A percentile compares a stretch with the other conserved stretches of the same genome.
phyloP scores from a whole-genome alignment of 2,329 filamentous ascomycete genomes.

The Ceratocystis cubensis region DNA sequence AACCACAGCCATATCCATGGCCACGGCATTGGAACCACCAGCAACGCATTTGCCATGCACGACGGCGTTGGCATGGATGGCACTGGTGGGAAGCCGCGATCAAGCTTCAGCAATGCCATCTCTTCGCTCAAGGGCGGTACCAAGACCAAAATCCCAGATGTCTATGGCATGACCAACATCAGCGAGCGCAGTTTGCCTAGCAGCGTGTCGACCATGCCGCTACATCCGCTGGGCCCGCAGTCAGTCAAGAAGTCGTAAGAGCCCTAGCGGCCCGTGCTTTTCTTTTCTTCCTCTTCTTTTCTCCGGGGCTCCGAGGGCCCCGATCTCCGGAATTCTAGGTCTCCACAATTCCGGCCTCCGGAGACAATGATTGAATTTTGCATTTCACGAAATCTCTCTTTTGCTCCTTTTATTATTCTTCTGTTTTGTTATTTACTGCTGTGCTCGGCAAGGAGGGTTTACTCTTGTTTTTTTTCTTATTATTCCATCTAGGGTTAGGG shows the following conservation, averaged over 20 bases:
- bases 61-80: neutral
- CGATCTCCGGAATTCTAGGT: neutral
- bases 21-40: slow-evolving; percentile 11
- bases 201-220: slow-evolving; percentile 19
- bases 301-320: neutral
- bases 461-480: too few relatives aligned
- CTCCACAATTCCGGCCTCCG: too few relatives aligned
- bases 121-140: slow-evolving; percentile 4
- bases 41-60: slow-evolving; percentile 12
- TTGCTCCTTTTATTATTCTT: too few relatives aligned
- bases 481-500: too few relatives aligned
- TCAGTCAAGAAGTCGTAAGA: slow-evolving; percentile 14
- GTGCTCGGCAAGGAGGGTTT: too few relatives aligned
- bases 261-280: neutral
- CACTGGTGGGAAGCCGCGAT: slow-evolving; percentile 13
- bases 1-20: neutral
- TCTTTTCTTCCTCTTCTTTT: neutral
- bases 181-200: slow-evolving; percentile 17
- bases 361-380: too few relatives aligned
- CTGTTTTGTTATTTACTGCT: too few relatives aligned
- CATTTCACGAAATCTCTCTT: too few relatives aligned
- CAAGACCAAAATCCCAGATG: slow-evolving; percentile 18
- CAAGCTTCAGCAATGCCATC: slow-evolving; percentile 15
- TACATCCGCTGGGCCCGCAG: slow-evolving; percentile 15
- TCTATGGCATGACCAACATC: slow-evolving; percentile 21